phyloP scores from a whole-genome alignment of 805 yeast genomes.

The Kodamaea laetipori region DNA sequence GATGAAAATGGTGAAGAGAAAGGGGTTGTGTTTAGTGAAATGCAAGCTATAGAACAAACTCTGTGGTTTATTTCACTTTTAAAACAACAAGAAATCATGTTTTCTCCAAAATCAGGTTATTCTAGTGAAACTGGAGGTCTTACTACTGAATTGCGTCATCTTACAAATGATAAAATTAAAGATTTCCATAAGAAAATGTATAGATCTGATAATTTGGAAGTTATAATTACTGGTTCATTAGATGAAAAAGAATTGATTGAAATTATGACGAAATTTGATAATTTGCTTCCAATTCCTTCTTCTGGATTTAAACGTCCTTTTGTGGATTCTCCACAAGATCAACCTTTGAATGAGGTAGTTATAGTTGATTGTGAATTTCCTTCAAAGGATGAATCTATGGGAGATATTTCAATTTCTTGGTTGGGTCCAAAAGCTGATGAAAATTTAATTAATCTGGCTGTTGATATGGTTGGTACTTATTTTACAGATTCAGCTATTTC shows the following conservation, averaged over 20 bases:
- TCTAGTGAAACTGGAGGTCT: conserved; percentile 94
- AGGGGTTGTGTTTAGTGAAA: conserved; percentile 96
- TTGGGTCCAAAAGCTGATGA: conserved; percentile 71
- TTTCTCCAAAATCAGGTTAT: conserved; percentile 68
- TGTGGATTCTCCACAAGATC: conserved; percentile 59
- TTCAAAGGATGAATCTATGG: conserved; percentile 82
- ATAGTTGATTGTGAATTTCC: conserved; percentile 72
- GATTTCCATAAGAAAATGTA: conserved; percentile 72
- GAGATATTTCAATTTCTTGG: conserved; percentile 76
- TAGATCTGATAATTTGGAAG: conserved; percentile 80
- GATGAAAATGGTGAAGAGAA: conserved; percentile 90
- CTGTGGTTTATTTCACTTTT: conserved; percentile 67
- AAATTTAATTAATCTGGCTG: conserved; percentile 59
- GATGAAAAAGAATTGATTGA: conserved; percentile 69
- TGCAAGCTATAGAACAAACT: conserved; percentile 89
- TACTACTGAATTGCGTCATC: conserved; percentile 68
- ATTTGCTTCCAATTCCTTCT: conserved; percentile 48
- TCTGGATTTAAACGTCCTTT: conserved; percentile 63
- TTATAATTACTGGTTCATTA: conserved; percentile 84
- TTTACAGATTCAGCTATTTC: conserved; percentile 79
- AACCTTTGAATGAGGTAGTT: conserved; percentile 41
- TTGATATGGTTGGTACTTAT: conserved; percentile 71
- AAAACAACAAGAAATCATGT: conserved; percentile 60
- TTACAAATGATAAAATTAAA: conserved; percentile 73
- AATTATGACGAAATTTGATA: conserved; percentile 63